A percentile compares a stretch with the other conserved stretches of the same genome.
phyloP scores from a whole-genome alignment of 164 flowering plant genomes.

The Umbellularia californica region DNA sequence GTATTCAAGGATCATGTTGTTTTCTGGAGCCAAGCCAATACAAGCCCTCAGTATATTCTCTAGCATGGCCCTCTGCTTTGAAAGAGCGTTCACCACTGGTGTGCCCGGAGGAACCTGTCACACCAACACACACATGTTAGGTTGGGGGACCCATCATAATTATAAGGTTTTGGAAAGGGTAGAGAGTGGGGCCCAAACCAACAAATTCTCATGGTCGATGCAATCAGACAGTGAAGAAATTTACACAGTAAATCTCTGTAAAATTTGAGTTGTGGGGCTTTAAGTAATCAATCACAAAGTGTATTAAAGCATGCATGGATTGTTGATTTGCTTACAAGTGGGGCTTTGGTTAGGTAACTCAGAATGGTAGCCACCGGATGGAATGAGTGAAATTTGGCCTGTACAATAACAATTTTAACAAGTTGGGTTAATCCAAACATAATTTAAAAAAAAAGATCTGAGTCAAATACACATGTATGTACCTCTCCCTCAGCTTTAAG shows the following conservation, averaged over 20 bases:
- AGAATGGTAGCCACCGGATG: constrained; percentile 98
- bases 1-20: constrained; percentile 58
- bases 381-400: constrained; percentile 95
- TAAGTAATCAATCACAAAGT: no score
- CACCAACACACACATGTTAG: not conserved
- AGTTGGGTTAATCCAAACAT: no score
- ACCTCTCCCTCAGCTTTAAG: constrained; percentile 92
- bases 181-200: no score
- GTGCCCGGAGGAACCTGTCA: constrained; percentile 97
- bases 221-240: no score
- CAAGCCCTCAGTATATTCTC: constrained; percentile 99
- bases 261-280: no score
- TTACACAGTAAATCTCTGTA: no score
- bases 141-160: no score
- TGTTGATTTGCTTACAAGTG: constrained; percentile 54
- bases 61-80: constrained; percentile 98
- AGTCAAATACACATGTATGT: not conserved
- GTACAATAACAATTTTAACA: constrained; percentile 17
- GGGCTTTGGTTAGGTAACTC: constrained; percentile 98
- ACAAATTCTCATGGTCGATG: no score
- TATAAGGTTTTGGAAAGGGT: no score
- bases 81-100: constrained; percentile 94
- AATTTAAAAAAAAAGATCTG: no score
- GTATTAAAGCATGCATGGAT: not conserved
- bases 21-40: constrained; percentile 96